Conservation (phyloP, 164 flowering plant species). For the Platanus orientalis region DNA sequence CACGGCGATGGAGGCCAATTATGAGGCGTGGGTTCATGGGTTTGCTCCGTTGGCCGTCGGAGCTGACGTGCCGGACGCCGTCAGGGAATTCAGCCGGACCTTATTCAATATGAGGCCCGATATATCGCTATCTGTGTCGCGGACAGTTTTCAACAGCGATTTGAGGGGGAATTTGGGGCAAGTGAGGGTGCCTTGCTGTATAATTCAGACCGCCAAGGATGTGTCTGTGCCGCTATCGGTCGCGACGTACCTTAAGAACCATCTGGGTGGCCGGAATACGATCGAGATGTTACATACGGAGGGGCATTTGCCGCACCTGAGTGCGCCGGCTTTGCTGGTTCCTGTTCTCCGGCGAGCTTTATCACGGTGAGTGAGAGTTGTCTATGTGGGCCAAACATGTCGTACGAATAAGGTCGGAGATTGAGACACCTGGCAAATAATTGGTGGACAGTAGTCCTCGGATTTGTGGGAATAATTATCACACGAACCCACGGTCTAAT, state of each 20-base stretch:
- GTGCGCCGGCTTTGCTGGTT: conserved; percentile 68
- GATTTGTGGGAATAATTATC: no score
- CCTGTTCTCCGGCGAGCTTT: conserved; percentile 59
- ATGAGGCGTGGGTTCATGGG: conserved; percentile 86
- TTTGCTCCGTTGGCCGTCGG: conserved; percentile 93
- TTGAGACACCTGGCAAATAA: no score
- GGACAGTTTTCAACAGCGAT: conserved; percentile 67
- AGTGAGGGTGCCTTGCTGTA: conserved; percentile 75
- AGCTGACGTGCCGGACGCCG: conserved; percentile 92
- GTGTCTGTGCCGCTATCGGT: conserved; percentile 78
- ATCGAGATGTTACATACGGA: conserved; percentile 62
- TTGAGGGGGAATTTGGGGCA: conserved; percentile 57
- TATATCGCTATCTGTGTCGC: conserved; percentile 66
- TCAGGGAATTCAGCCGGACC: conserved; percentile 88
- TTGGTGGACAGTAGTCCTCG: no score
- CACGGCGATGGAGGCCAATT: conserved; percentile 78
- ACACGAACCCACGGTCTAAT: no score
- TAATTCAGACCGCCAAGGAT: conserved; percentile 79
- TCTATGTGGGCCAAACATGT: no score
- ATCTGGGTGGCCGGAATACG: conserved; percentile 73
- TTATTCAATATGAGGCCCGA: conserved; percentile 97
- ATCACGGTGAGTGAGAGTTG: conserved; percentile 30
- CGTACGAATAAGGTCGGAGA: no score
- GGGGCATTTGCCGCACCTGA: conserved; percentile 90
- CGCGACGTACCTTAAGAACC: conserved; percentile 56